Evolutionary conservation across 257 asterid species (phyloP).

Genomic region (Cinchona pubescens): DNA sequence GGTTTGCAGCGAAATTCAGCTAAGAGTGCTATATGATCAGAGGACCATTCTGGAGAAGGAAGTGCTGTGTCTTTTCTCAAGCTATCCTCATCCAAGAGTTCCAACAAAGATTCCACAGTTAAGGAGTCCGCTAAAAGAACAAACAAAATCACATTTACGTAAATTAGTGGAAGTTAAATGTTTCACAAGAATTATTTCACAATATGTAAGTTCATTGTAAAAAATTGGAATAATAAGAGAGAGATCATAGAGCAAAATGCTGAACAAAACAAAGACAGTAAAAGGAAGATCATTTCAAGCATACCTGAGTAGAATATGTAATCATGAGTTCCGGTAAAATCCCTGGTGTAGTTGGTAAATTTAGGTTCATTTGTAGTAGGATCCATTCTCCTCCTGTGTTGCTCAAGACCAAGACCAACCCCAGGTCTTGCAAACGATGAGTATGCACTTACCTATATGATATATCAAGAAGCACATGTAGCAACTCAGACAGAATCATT

Average conservation of each 20-base stretch:
- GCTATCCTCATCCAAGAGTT: slow-evolving; percentile 93
- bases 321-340: slow-evolving; percentile 91
- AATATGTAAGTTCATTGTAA: too few species aligned
- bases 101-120: slow-evolving; percentile 86
- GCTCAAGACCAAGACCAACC: slow-evolving; percentile 69
- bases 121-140: slow-evolving; percentile 73
- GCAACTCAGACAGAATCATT: too few species aligned
- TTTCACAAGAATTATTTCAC: not conserved
- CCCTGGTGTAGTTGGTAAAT: slow-evolving; percentile 90
- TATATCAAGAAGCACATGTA: slow-evolving; percentile 14
- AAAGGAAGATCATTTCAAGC: not conserved
- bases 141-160: slow-evolving; percentile 6
- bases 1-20: slow-evolving; percentile 95
- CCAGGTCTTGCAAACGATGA: slow-evolving; percentile 85
- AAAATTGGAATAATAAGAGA: not conserved
- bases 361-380: slow-evolving; percentile 83
- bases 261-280: not conserved
- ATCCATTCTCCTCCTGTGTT: slow-evolving; percentile 77
- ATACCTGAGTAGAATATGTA: slow-evolving; percentile 97
- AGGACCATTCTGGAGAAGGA: slow-evolving; percentile 99
- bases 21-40: slow-evolving; percentile 94
- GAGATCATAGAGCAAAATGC: too few species aligned
- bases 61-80: slow-evolving; percentile 94
- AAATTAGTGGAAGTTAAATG: not conserved
- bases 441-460: slow-evolving; percentile 98